Evolutionary conservation across 768 basidiomycete genomes (phyloP).

Genomic region (Crassisporium funariophilum): DNA sequence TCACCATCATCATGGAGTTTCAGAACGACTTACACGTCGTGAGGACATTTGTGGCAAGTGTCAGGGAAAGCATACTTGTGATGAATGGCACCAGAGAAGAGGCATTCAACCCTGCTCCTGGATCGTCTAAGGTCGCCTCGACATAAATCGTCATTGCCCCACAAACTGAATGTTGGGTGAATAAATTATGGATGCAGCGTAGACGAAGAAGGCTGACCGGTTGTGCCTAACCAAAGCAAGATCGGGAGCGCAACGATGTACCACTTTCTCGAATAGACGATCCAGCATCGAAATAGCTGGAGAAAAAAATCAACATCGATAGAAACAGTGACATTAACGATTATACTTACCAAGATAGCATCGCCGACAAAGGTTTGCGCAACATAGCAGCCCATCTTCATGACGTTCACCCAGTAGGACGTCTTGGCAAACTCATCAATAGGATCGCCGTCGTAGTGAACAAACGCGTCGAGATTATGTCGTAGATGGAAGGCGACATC

Average conservation of each 20-base stretch:
- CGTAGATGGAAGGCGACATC: slow-evolving; percentile 43
- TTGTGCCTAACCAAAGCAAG: slow-evolving; percentile 38
- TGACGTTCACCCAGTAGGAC: slow-evolving; percentile 42
- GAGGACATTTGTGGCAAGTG: slow-evolving; percentile 36
- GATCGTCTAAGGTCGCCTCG: slow-evolving; percentile 30
- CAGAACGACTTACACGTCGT: slow-evolving; percentile 34
- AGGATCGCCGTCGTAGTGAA: slow-evolving; percentile 35
- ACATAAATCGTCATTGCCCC: slow-evolving; percentile 33
- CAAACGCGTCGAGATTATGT: slow-evolving; percentile 44
- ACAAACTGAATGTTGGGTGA: slow-evolving; percentile 27
- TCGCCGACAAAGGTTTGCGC: slow-evolving; percentile 47
- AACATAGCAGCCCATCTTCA: slow-evolving; percentile 43
- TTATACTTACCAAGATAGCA: slow-evolving; percentile 39
- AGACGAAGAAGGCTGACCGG: slow-evolving; percentile 24
- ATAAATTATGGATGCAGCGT: background rate
- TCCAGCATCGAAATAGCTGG: slow-evolving; percentile 42
- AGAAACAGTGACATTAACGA: background rate
- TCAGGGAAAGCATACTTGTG: slow-evolving; percentile 37
- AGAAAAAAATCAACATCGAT: background rate
- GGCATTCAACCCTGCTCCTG: slow-evolving; percentile 29
- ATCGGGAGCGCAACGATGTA: slow-evolving; percentile 31
- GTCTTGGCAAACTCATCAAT: slow-evolving; percentile 36
- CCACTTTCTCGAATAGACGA: slow-evolving; percentile 35
- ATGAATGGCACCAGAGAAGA: slow-evolving; percentile 36
- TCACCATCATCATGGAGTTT: background rate